Evolutionary conservation across 495 filamentous ascomycete species (phyloP), one percentile per base, ranked within the genome.

Genomic region (Penicillium nucicola): DNA sequence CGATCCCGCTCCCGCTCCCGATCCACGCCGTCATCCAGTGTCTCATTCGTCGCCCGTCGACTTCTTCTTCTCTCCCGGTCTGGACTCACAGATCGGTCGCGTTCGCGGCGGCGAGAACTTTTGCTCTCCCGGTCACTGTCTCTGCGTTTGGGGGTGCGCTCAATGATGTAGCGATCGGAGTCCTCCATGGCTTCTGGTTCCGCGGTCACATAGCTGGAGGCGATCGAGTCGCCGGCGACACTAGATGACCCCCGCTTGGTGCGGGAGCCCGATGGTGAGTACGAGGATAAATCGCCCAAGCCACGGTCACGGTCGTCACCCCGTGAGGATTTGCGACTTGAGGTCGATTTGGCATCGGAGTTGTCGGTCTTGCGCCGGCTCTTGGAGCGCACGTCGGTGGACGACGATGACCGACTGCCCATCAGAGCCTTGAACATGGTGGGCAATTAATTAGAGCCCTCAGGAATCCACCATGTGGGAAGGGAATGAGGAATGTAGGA

Each of bases 291-390:
- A 57, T 74, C 72, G 39, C 70, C 73, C 53, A 74, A 51, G 50
- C 65, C 70, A 36, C 77, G 71, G 50, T 77, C 70, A 71, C 77
- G 77, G 71, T 79, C 77, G 67, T 79, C 77, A 75, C 69, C 75
- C 66, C 77, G 71, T 68, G 77, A 66, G 34, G 78, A 70, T 55
- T 72, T 80, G 55, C 76, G 71, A 45, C 72, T 74, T 40, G 46
- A 48, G 46, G 40, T 48, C 13, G 46, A 48, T 41, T 30, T 48
- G 11, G 43, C 70, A 68, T 53, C 62, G 9, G 64, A 72, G 45
- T 64, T 73, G 39, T 48, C 60, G 42, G 60, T 53, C 52, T 61
- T 67, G 64, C 70, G 69, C 49, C 66, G 62, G 52, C 52, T 63
- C 44, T 67, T 68, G 12, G 68, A 70, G 62, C 66, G 71, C 47